A percentile compares a stretch with the other conserved stretches of the same genome.
Conservation (phyloP, 2,329 filamentous ascomycete species). For the Claviceps sp. region DNA sequence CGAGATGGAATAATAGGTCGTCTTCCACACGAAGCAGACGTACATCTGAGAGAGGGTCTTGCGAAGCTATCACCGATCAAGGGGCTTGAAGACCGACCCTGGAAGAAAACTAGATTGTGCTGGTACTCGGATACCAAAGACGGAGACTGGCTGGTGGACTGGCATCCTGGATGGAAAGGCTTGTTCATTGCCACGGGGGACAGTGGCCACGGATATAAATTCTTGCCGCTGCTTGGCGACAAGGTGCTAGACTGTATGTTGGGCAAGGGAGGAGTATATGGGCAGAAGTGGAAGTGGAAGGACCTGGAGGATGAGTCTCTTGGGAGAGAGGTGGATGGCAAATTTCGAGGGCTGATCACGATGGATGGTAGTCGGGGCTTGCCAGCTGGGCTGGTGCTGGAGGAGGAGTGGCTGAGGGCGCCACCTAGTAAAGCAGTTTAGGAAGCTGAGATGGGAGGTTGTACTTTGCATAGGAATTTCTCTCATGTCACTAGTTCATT, state of each 20-base stretch:
- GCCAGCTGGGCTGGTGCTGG: slow-evolving; percentile 29
- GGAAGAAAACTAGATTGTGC: slow-evolving; percentile 50
- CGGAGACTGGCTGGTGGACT: slow-evolving; percentile 58
- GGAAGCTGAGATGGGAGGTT: no score
- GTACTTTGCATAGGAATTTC: no score
- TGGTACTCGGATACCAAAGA: slow-evolving; percentile 66
- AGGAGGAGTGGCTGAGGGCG: slow-evolving; percentile 24
- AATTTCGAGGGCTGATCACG: slow-evolving; percentile 28
- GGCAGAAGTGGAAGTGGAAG: slow-evolving; percentile 51
- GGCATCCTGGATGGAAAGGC: slow-evolving; percentile 47
- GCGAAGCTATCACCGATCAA: slow-evolving; percentile 44
- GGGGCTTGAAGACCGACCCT: slow-evolving; percentile 44
- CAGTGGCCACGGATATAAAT: slow-evolving; percentile 56
- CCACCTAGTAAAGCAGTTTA: background rate
- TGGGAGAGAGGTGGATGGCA: slow-evolving; percentile 21
- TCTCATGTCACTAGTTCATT: no score
- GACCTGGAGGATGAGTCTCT: slow-evolving; percentile 28
- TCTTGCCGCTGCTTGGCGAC: slow-evolving; percentile 51
- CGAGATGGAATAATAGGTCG: slow-evolving; percentile 27
- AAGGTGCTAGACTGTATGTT: slow-evolving; percentile 44
- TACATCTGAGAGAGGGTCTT: slow-evolving; percentile 47
- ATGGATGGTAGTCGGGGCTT: slow-evolving; percentile 42
- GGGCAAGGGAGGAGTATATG: slow-evolving; percentile 35
- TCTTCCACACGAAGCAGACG: slow-evolving; percentile 47
- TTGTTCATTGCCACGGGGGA: slow-evolving; percentile 50